phyloP scores from a whole-genome alignment of 257 asterid species.

The Verbascum thapsus region DNA sequence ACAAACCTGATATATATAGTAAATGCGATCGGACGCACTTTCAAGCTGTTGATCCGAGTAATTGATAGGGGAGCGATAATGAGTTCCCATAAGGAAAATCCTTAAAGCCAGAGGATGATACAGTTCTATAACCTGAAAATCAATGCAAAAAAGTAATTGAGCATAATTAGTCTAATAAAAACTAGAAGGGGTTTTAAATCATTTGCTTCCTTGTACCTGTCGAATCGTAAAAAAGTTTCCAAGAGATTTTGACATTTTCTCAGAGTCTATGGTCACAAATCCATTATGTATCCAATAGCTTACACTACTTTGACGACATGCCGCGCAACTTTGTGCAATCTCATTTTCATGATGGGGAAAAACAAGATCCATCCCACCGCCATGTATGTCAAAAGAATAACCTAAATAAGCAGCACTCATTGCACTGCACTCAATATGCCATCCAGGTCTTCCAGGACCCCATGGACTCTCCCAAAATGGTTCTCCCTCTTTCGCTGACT shows the following conservation, averaged over 20 bases:
- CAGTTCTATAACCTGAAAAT: constrained; percentile 72
- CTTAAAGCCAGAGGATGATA: constrained; percentile 93
- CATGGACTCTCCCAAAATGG: constrained; percentile 99
- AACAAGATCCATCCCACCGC: constrained; percentile 98
- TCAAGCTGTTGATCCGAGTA: constrained; percentile 84
- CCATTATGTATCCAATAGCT: constrained; percentile 97
- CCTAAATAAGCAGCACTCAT: constrained; percentile 96
- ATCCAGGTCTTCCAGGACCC: constrained; percentile 99
- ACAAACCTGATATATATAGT: constrained; percentile 86
- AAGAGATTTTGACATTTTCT: constrained; percentile 96
- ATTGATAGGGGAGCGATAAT: constrained; percentile 91
- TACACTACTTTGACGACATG: constrained; percentile 65
- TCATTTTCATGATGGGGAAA: constrained; percentile 99
- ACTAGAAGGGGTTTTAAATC: constrained; percentile 2
- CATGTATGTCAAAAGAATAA: constrained; percentile 89
- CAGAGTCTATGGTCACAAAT: constrained; percentile 86
- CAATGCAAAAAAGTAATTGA: constrained; percentile 12
- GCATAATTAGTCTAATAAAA: background rate
- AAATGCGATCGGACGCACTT: constrained; percentile 89
- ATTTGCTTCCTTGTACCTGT: constrained; percentile 63
- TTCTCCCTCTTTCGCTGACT: constrained; percentile 99
- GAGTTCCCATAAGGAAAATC: constrained; percentile 85
- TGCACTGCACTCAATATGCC: constrained; percentile 99
- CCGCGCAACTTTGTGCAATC: constrained; percentile 99
- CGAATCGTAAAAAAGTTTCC: constrained; percentile 96